phyloP scores from a whole-genome alignment of 345 rosid species.

The Balakata baccata region DNA sequence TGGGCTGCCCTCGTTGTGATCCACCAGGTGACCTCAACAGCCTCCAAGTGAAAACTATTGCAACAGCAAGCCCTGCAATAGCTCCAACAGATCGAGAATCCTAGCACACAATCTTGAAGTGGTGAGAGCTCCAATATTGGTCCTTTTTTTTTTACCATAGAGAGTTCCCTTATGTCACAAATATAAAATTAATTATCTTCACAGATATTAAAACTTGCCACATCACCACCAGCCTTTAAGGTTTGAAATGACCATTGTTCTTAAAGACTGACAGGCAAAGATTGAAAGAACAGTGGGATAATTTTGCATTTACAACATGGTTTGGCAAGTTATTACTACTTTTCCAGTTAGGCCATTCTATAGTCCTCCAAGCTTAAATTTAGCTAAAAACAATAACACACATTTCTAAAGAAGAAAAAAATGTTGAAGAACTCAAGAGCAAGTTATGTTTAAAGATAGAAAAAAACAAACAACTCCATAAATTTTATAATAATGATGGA shows the following conservation, averaged over 20 bases:
- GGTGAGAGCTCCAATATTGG: not conserved
- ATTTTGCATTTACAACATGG: not conserved
- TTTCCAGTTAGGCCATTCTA: too few relatives aligned
- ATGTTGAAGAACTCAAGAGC: too few relatives aligned
- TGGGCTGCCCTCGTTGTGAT: slow-evolving; percentile 68
- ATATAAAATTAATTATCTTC: too few relatives aligned
- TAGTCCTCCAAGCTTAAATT: too few relatives aligned
- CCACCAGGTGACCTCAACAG: slow-evolving; percentile 65
- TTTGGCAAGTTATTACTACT: too few relatives aligned
- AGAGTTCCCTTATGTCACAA: not conserved
- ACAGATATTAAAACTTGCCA: too few relatives aligned
- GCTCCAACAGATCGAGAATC: slow-evolving; percentile 91
- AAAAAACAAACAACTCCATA: too few relatives aligned
- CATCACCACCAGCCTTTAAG: not conserved
- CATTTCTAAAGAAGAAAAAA: too few relatives aligned
- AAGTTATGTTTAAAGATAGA: too few relatives aligned
- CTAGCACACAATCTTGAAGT: slow-evolving; percentile 32
- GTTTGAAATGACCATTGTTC: not conserved
- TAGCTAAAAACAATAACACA: too few relatives aligned
- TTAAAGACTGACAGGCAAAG: not conserved
- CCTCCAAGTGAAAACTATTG: slow-evolving; percentile 80
- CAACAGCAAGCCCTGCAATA: slow-evolving; percentile 90
- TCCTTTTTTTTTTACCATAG: too few relatives aligned
- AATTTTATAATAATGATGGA: too few relatives aligned
- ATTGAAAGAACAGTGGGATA: not conserved